These are phyloP conservation scores for Mortierella sp. DNA, from an alignment of 371 early-diverging fungal genomes.

Conservation along the genomic window DNA sequence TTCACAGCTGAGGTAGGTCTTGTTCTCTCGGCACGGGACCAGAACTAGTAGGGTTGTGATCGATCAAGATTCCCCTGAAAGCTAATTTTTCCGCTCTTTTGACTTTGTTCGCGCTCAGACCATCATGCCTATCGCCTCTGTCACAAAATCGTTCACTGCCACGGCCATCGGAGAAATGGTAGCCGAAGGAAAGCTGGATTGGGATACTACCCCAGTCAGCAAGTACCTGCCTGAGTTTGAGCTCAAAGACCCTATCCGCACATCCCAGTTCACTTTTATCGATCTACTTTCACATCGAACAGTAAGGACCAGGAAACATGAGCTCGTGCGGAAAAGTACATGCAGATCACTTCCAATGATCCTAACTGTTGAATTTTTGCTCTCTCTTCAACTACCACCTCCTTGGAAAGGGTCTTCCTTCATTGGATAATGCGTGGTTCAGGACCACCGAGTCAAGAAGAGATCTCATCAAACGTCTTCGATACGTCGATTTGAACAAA, in stretches of 20 bases:
- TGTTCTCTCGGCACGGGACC: background rate
- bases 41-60: background rate
- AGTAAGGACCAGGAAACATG: too few relatives aligned
- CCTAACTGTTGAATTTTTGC: too few relatives aligned
- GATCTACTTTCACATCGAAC: constrained; percentile 20
- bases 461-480: constrained; percentile 10
- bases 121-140: constrained; percentile 16
- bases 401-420: constrained; percentile 5
- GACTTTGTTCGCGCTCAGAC: constrained; percentile 11
- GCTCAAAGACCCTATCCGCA: constrained; percentile 22
- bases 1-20: constrained; percentile 18
- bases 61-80: background rate
- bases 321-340: too few relatives aligned
- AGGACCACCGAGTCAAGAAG: background rate
- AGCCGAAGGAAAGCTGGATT: constrained; percentile 35
- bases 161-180: constrained; percentile 29
- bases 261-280: constrained; percentile 18
- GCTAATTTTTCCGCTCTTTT: background rate
- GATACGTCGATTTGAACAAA: background rate
- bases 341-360: too few relatives aligned
- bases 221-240: constrained; percentile 29
- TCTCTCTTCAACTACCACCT: too few relatives aligned
- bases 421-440: background rate
- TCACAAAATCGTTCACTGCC: constrained; percentile 36
- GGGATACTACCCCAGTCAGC: constrained; percentile 27